A percentile compares a stretch with the other conserved stretches of the same genome.
Conservation (phyloP, 2,329 filamentous ascomycete species). For the Talaromyces sp. region DNA sequence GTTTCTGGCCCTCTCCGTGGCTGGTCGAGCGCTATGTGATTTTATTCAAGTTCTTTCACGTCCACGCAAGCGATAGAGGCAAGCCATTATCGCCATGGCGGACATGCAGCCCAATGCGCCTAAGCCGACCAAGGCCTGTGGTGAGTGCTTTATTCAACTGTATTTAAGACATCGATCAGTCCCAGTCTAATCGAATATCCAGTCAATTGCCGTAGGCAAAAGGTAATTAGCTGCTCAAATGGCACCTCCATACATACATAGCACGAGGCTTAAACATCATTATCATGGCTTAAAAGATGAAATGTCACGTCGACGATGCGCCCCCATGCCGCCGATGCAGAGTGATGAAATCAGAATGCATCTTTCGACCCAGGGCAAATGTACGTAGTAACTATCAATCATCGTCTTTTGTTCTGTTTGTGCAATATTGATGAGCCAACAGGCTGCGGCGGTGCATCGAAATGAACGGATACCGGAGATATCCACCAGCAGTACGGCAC, state of each 20-base stretch:
- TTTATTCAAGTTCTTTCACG: background rate
- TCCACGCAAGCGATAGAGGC: background rate
- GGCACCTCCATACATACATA: background rate
- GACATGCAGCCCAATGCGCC: conserved; percentile 16
- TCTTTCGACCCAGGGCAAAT: conserved; percentile 27
- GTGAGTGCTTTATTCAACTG: conserved; percentile 13
- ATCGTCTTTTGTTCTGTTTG: background rate
- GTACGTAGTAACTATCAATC: conserved; percentile 12
- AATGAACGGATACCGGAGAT: conserved; percentile 13
- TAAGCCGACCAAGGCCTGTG: conserved; percentile 27
- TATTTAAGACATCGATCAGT: background rate
- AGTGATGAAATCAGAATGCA: conserved; percentile 17
- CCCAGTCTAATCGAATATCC: background rate
- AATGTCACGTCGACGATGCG: conserved; percentile 23
- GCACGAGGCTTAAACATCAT: background rate
- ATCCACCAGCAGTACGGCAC: background rate
- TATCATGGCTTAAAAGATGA: conserved; percentile 19
- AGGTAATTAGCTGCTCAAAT: conserved; percentile 13
- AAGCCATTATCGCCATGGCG: conserved; percentile 12
- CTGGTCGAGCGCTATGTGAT: background rate
- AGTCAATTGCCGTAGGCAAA: conserved; percentile 27
- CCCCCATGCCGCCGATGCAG: conserved; percentile 25
- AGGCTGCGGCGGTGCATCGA: conserved; percentile 22
- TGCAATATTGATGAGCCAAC: background rate
- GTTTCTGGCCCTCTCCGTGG: background rate